These are phyloP conservation scores for Citropsis articulata DNA, from an alignment of 345 rosid species.

Conservation along the genomic window DNA sequence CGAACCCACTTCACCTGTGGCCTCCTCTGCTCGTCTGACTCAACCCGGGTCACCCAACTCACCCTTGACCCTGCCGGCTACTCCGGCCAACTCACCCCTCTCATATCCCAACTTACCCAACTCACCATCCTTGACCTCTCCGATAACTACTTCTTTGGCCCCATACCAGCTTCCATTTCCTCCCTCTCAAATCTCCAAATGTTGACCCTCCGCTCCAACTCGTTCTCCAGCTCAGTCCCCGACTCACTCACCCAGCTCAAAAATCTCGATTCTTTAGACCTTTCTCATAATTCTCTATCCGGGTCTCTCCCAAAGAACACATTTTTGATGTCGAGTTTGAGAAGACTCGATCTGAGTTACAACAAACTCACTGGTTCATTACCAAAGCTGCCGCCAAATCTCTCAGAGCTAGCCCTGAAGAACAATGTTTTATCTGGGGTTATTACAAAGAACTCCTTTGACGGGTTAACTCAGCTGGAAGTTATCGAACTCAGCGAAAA, in stretches of 20 bases:
- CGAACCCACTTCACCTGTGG: slow-evolving; percentile 66
- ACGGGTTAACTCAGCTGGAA: slow-evolving; percentile 56
- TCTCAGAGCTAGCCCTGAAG: slow-evolving; percentile 64
- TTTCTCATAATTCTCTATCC: slow-evolving; percentile 61
- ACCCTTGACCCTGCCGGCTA: slow-evolving; percentile 83
- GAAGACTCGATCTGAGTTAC: slow-evolving; percentile 73
- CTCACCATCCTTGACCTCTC: slow-evolving; percentile 67
- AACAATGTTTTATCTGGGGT: slow-evolving; percentile 65
- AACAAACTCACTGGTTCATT: slow-evolving; percentile 63
- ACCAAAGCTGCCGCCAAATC: slow-evolving; percentile 56
- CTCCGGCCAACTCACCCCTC: slow-evolving; percentile 70
- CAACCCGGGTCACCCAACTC: slow-evolving; percentile 55
- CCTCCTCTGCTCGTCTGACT: slow-evolving; percentile 56
- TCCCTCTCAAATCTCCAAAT: slow-evolving; percentile 50
- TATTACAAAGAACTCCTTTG: slow-evolving; percentile 45
- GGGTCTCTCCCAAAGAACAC: slow-evolving; percentile 55
- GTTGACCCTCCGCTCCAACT: slow-evolving; percentile 63
- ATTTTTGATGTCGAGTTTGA: slow-evolving; percentile 35
- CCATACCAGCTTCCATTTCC: slow-evolving; percentile 60
- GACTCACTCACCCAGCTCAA: slow-evolving; percentile 37
- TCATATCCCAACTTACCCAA: slow-evolving; percentile 54
- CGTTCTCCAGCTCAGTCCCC: slow-evolving; percentile 65
- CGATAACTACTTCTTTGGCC: slow-evolving; percentile 66
- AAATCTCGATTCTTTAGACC: slow-evolving; percentile 51
- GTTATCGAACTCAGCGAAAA: slow-evolving; percentile 82